phyloP scores from a whole-genome alignment of 371 early-diverging fungal genomes.

The Actinomortierella ambigua region DNA sequence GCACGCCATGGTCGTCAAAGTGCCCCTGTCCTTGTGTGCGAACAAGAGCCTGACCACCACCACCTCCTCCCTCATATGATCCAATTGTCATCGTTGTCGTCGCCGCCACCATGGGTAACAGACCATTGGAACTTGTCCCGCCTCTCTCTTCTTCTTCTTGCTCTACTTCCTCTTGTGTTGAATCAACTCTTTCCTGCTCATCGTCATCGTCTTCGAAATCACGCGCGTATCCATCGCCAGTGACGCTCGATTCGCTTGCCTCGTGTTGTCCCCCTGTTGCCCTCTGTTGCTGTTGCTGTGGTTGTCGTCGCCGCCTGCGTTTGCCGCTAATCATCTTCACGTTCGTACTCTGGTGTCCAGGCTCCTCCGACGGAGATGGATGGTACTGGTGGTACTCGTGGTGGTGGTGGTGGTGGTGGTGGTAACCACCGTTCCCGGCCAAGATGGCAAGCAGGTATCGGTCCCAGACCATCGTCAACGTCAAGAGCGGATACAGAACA shows the following conservation, averaged over 20 bases:
- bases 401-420: neutral
- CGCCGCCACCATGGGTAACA: too few species aligned
- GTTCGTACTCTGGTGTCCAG: neutral
- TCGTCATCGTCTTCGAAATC: neutral
- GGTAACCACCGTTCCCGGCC: neutral
- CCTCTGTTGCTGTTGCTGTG: neutral
- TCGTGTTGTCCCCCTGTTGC: neutral
- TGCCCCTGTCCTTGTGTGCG: neutral
- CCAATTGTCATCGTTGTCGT: too few species aligned
- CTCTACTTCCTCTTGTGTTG: constrained; percentile 2
- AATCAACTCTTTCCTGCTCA: neutral
- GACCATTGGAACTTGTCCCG: too few species aligned
- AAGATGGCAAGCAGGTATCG: constrained; percentile 26
- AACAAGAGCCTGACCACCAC: neutral
- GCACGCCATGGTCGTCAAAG: neutral
- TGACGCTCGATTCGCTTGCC: neutral
- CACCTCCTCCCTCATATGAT: too few species aligned
- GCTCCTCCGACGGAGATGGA: neutral
- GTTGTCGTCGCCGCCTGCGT: neutral
- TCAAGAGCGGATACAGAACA: constrained; percentile 32
- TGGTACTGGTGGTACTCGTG: neutral
- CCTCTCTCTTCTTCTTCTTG: constrained; percentile 2
- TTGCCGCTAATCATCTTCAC: neutral
- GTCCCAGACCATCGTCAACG: constrained; percentile 32
- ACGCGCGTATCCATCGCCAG: neutral